phyloP scores from a whole-genome alignment of 208 protist genomes.

The Trypanosoma grayi region DNA sequence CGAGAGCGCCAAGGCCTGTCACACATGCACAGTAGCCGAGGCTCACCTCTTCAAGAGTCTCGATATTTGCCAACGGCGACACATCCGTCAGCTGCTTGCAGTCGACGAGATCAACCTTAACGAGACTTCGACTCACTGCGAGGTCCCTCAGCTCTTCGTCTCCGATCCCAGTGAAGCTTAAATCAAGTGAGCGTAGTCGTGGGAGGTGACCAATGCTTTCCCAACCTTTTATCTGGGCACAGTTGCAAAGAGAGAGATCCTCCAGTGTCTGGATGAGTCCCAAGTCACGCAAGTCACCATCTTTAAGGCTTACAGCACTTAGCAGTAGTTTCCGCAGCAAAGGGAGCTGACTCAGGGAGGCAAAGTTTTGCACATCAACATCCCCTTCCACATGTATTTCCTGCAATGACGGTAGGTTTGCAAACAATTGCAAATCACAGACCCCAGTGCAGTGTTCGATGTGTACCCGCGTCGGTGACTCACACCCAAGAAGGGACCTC shows the following conservation, averaged over 20 bases:
- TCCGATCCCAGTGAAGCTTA: background rate
- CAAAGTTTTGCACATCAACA: background rate
- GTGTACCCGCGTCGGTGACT: background rate
- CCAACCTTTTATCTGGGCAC: background rate
- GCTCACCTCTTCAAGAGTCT: background rate
- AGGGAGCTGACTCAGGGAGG: background rate
- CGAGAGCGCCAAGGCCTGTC: background rate
- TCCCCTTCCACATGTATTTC: background rate
- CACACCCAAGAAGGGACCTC: background rate
- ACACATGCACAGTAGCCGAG: background rate
- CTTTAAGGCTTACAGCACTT: background rate
- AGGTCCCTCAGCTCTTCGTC: background rate
- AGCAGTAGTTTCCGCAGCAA: background rate
- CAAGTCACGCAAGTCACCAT: background rate
- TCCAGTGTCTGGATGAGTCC: background rate
- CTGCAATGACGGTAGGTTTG: background rate
- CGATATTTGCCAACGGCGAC: background rate
- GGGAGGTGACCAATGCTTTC: background rate
- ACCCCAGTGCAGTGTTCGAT: background rate
- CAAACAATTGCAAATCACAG: background rate
- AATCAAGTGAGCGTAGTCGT: too few species aligned
- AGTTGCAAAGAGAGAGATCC: background rate
- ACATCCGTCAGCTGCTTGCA: constrained; percentile 6
- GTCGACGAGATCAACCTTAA: background rate
- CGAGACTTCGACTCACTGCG: background rate